Conservation (phyloP, 371 early-diverging fungal species). For the Nematocida ausubeli region DNA sequence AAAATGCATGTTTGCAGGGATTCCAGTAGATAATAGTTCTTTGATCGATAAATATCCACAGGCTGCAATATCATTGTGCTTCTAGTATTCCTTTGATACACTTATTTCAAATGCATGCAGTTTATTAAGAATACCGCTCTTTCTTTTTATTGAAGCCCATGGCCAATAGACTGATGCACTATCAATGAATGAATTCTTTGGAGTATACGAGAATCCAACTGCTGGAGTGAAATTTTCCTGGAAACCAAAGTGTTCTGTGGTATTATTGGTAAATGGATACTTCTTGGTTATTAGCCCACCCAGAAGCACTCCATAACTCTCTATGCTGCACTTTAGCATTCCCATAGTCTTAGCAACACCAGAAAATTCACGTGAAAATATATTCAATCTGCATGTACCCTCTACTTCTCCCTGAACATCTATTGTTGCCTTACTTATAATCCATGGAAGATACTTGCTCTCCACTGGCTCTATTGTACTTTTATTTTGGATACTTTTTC, state of each 20-base stretch:
- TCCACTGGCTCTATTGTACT: too few species aligned
- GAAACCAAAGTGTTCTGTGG: not conserved
- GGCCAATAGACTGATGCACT: conserved; percentile 1
- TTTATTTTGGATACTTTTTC: too few species aligned
- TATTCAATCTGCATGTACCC: not conserved
- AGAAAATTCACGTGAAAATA: not conserved
- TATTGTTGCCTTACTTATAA: not conserved
- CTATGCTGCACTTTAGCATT: not conserved
- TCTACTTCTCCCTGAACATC: conserved; percentile 6
- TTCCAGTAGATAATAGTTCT: too few species aligned
- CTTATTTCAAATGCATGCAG: conserved; percentile 4
- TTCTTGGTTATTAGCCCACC: not conserved
- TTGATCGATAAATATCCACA: too few species aligned
- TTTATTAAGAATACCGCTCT: not conserved
- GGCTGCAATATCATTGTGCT: too few species aligned
- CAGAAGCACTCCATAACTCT: not conserved
- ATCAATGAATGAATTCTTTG: not conserved
- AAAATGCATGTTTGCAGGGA: too few species aligned
- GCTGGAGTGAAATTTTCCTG: not conserved
- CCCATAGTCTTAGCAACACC: not conserved
- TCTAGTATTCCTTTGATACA: not conserved
- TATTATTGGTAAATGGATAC: not conserved
- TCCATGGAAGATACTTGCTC: too few species aligned
- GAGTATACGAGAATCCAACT: not conserved
- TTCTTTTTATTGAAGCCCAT: not conserved